Percentiles rank a stretch among this genome's conserved stretches.
These are phyloP conservation scores for Glonium stellatum DNA, from an alignment of 495 filamentous ascomycete species.

Conservation along the genomic window DNA sequence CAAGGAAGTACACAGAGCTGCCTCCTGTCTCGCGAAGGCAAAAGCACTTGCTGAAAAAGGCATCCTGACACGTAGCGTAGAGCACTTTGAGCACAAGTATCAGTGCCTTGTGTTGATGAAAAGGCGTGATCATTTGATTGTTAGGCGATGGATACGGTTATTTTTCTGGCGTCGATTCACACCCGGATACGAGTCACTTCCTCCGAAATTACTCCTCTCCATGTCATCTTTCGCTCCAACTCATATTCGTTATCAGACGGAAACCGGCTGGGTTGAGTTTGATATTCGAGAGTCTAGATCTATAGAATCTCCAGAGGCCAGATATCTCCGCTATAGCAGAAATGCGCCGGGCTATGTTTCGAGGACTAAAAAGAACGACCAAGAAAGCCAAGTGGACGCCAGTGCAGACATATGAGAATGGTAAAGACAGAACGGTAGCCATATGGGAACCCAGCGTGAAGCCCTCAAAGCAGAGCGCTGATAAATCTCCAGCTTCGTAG, in stretches of 20 bases:
- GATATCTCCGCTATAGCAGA: background rate
- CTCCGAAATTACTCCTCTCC: background rate
- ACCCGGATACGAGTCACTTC: background rate
- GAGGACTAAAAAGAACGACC: too few relatives aligned
- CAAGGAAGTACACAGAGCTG: too few relatives aligned
- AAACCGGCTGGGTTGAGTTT: background rate
- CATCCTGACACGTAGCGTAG: background rate
- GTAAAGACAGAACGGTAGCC: too few relatives aligned
- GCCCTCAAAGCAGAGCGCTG: too few relatives aligned
- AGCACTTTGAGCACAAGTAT: background rate
- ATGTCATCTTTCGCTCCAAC: background rate
- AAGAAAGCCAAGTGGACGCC: too few relatives aligned
- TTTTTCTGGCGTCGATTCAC: background rate
- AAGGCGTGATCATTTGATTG: background rate
- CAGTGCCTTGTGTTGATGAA: background rate
- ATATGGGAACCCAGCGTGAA: too few relatives aligned
- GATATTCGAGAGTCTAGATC: background rate
- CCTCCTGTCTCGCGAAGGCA: background rate
- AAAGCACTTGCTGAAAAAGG: background rate
- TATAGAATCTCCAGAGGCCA: too few relatives aligned
- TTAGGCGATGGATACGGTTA: background rate
- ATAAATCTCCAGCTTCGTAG: too few relatives aligned
- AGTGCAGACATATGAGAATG: too few relatives aligned
- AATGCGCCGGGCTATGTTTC: too few relatives aligned
- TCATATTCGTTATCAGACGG: background rate